Conservation (phyloP, 2,329 filamentous ascomycete genomes). For the Neonectria punicea region DNA sequence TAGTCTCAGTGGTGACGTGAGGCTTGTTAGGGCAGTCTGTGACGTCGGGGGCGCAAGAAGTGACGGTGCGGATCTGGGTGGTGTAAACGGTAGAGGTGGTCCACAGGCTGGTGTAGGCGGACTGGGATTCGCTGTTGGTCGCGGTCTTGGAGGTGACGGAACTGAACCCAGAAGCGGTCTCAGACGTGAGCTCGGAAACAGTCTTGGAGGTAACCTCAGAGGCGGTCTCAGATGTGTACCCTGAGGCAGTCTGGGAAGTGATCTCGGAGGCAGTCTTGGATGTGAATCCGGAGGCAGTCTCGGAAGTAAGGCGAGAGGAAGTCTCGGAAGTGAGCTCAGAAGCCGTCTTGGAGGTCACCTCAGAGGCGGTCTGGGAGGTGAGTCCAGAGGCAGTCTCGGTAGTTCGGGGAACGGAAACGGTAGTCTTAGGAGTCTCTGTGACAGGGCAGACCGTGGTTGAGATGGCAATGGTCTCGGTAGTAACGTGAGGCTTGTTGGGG, state of each 20-base stretch:
- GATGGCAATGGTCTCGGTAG: conserved; percentile 37
- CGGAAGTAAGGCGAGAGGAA: conserved; percentile 12
- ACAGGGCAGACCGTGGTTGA: conserved; percentile 39
- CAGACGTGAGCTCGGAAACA: not conserved
- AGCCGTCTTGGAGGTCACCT: not conserved
- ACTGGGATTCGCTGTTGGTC: not conserved
- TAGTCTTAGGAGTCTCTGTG: conserved; percentile 18
- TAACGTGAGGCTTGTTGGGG: conserved; percentile 9
- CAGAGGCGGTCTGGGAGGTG: not conserved
- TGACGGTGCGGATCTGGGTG: conserved; percentile 44
- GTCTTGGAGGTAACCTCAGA: not conserved
- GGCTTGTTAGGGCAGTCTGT: conserved; percentile 44
- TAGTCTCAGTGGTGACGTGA: conserved; percentile 43
- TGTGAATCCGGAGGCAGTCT: too few species aligned
- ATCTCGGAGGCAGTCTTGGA: too few species aligned
- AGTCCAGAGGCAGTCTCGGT: not conserved
- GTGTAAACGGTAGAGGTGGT: conserved; percentile 49
- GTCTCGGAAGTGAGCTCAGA: not conserved
- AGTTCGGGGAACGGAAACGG: not conserved
- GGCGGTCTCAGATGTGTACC: not conserved
- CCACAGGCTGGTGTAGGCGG: conserved; percentile 7
- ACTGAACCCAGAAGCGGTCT: not conserved
- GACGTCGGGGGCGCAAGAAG: conserved; percentile 45
- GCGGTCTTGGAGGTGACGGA: not conserved
- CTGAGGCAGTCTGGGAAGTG: not conserved